Evolutionary conservation across 208 protist genomes (phyloP).

Genomic region (Balamuthia mandrillaris): DNA sequence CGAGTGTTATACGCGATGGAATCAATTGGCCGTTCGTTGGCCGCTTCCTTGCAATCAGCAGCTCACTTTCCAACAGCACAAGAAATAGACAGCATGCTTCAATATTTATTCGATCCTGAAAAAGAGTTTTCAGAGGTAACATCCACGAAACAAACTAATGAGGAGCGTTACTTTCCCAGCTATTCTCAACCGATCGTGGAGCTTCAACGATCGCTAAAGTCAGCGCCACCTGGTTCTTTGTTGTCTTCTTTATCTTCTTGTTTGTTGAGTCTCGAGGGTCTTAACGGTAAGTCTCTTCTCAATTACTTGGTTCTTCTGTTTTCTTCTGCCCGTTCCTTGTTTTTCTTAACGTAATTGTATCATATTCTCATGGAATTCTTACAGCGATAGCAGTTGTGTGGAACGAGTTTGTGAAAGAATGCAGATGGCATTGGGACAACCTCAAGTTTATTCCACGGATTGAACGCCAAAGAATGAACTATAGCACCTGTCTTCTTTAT

Average conservation of each 20-base stretch:
- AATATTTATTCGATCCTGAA: too few species aligned
- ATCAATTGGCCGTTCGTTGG: not conserved
- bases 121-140: too few species aligned
- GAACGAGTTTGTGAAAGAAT: not conserved
- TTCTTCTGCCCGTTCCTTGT: too few species aligned
- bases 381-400: conserved; percentile 6
- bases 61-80: not conserved
- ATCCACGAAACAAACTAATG: too few species aligned
- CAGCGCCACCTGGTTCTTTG: not conserved
- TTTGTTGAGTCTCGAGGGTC: not conserved
- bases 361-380: not conserved
- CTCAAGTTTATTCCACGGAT: not conserved
- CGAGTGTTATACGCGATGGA: not conserved
- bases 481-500: conserved; percentile 32
- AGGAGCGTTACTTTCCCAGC: too few species aligned
- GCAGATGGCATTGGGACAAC: conserved; percentile 18
- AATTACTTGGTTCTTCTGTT: too few species aligned
- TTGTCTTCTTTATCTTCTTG: not conserved
- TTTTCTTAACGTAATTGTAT: not conserved
- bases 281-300: not conserved
- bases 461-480: not conserved
- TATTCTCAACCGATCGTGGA: too few species aligned
- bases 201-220: too few species aligned
- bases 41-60: not conserved
- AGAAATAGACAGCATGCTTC: not conserved